Percentiles rank a stretch among this genome's conserved stretches.
Evolutionary conservation across 176 grass and related monocot genomes (phyloP).

Genomic region (Stipa capillata): DNA sequence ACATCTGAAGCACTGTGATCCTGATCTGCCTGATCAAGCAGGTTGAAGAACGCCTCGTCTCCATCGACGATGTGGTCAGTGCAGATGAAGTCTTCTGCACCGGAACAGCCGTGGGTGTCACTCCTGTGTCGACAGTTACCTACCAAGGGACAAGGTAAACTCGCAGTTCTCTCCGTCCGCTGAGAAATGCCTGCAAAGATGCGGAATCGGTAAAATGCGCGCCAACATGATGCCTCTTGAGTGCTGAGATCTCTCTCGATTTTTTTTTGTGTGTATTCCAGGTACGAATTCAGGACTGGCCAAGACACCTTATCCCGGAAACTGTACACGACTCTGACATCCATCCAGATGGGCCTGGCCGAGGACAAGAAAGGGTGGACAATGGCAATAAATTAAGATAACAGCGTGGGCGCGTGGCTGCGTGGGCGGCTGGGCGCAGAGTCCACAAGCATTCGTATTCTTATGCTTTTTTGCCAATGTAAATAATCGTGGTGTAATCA

Average conservation of each 20-base stretch:
- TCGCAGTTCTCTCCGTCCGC: background rate
- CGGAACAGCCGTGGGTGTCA: constrained; percentile 81
- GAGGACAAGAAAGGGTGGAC: constrained; percentile 81
- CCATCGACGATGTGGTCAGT: constrained; percentile 50
- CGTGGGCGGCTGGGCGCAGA: too few species aligned
- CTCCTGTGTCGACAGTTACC: constrained; percentile 55
- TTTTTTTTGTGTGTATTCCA: constrained; percentile 22
- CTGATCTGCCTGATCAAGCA: background rate
- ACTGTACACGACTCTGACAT: constrained; percentile 58
- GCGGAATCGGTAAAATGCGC: background rate
- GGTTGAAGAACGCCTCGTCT: constrained; percentile 69
- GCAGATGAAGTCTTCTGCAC: constrained; percentile 97
- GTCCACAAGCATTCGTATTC: background rate
- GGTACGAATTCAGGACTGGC: constrained; percentile 62
- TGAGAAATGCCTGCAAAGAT: background rate
- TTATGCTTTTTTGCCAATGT: background rate
- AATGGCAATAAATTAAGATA: constrained; percentile 26
- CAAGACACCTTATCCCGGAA: constrained; percentile 38
- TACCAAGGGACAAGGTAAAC: constrained; percentile 55
- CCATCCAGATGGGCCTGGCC: constrained; percentile 68
- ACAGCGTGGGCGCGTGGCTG: background rate
- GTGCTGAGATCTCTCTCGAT: background rate
- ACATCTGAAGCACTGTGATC: background rate
- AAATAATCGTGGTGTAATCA: background rate
- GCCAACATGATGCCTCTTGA: background rate